phyloP scores from a whole-genome alignment of 1,284 basidiomycete species.

The Trichosporon sp. region DNA sequence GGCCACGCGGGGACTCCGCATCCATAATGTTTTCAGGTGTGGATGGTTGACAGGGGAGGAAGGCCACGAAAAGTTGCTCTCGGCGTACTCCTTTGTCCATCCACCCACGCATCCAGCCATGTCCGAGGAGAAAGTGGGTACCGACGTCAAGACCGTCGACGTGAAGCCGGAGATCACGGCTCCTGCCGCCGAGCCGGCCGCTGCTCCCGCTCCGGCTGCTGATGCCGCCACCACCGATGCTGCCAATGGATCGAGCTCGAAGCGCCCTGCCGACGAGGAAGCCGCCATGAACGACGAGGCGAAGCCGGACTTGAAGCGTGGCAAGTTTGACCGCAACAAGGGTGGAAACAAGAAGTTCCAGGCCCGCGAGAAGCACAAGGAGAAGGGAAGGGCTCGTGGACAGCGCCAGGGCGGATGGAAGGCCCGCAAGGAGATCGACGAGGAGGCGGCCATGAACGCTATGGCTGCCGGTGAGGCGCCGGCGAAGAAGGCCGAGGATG shows the following conservation, averaged over 20 bases:
- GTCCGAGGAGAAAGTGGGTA: constrained; percentile 6
- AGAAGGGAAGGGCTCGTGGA: constrained; percentile 8
- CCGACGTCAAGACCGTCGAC: neutral
- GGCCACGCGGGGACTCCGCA: neutral
- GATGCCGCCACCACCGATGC: neutral
- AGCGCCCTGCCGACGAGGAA: constrained; percentile 11
- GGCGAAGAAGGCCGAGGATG: constrained; percentile 8
- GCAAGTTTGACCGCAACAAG: constrained; percentile 3
- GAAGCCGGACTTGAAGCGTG: neutral
- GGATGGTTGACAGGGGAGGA: neutral
- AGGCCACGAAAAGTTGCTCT: neutral
- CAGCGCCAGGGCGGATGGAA: constrained; percentile 1
- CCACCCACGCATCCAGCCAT: neutral
- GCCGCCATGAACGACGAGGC: constrained; percentile 10
- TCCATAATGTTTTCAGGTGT: neutral
- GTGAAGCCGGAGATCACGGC: neutral
- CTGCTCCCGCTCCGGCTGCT: neutral
- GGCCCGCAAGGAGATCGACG: neutral
- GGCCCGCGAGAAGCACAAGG: constrained; percentile 6
- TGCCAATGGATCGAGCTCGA: neutral
- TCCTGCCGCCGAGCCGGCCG: neutral
- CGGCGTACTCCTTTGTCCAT: neutral
- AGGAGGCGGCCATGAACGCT: constrained; percentile 12
- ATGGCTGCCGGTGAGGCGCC: neutral
- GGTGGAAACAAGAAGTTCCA: neutral